phyloP scores from a whole-genome alignment of 2,329 filamentous ascomycete species.

The Verticillium isaacii region DNA sequence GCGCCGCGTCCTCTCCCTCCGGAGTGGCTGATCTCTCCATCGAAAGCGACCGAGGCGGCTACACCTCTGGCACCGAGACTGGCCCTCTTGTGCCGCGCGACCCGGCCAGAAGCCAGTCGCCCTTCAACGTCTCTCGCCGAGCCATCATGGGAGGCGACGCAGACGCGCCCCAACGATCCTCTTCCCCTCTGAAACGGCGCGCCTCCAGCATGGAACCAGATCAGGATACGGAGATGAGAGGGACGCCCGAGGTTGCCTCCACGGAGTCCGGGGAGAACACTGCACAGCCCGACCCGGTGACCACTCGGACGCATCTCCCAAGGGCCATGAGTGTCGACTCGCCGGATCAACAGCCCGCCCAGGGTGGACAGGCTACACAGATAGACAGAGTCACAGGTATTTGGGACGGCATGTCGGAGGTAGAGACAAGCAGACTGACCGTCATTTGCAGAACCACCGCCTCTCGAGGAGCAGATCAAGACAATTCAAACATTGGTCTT shows the following conservation, averaged over 20 bases:
- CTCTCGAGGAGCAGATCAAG: conserved; percentile 59
- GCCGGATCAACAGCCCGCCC: conserved; percentile 9
- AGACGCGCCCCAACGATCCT: conserved; percentile 55
- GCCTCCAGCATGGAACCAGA: conserved; percentile 59
- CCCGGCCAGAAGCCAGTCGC: conserved; percentile 44
- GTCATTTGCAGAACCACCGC: conserved; percentile 22
- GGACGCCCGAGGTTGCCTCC: conserved; percentile 21
- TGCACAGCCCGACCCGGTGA: not conserved
- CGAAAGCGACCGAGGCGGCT: conserved; percentile 48
- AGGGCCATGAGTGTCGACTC: conserved; percentile 37
- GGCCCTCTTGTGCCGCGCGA: conserved; percentile 27
- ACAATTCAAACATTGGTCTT: conserved; percentile 61
- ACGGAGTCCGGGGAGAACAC: conserved; percentile 6
- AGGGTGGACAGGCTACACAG: not conserved
- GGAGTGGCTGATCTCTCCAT: conserved; percentile 54
- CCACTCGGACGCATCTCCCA: conserved; percentile 17
- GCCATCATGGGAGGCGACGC: conserved; percentile 57
- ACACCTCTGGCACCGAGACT: conserved; percentile 33
- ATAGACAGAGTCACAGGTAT: conserved; percentile 3
- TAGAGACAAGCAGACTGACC: not conserved
- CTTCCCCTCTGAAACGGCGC: conserved; percentile 59
- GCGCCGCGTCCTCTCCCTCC: conserved; percentile 53
- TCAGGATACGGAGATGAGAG: conserved; percentile 30
- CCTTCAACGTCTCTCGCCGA: conserved; percentile 44
- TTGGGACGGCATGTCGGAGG: not conserved